Conservation (phyloP, 495 filamentous ascomycete genomes). For the Xylaria nigripes region DNA sequence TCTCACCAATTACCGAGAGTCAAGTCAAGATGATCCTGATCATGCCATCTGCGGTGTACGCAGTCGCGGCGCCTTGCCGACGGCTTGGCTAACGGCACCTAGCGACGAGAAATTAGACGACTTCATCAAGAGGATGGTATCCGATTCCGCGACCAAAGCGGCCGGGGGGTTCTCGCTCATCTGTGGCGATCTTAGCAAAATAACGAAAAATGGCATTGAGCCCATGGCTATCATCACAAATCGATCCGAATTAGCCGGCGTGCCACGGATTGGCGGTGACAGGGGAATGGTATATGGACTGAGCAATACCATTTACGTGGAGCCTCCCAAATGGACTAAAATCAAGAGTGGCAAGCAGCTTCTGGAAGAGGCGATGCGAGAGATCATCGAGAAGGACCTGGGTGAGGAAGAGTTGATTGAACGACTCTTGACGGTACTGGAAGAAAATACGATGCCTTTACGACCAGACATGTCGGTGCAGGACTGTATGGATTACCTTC, state of each 20-base stretch:
- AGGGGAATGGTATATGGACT: conserved; percentile 65
- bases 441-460: conserved; percentile 61
- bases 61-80: conserved; percentile 79
- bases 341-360: conserved; percentile 50
- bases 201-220: conserved; percentile 40
- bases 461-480: conserved; percentile 54
- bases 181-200: conserved; percentile 63
- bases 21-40: conserved; percentile 41
- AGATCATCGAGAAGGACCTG: conserved; percentile 35
- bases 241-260: conserved; percentile 56
- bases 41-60: conserved; percentile 49
- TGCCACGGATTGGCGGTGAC: conserved; percentile 59
- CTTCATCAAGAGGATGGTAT: conserved; percentile 64
- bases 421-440: conserved; percentile 61
- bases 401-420: conserved; percentile 61
- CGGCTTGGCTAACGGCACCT: conserved; percentile 64
- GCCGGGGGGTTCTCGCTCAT: conserved; percentile 92
- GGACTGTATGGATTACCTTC: conserved; percentile 59
- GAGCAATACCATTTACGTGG: conserved; percentile 74
- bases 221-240: conserved; percentile 85
- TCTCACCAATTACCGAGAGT: conserved; percentile 90
- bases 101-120: conserved; percentile 41
- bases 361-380: conserved; percentile 33
- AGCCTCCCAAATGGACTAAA: conserved; percentile 70
- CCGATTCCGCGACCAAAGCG: conserved; percentile 54